Evolutionary conservation across 495 filamentous ascomycete genomes (phyloP).

Genomic region (Neurospora hispaniola): DNA sequence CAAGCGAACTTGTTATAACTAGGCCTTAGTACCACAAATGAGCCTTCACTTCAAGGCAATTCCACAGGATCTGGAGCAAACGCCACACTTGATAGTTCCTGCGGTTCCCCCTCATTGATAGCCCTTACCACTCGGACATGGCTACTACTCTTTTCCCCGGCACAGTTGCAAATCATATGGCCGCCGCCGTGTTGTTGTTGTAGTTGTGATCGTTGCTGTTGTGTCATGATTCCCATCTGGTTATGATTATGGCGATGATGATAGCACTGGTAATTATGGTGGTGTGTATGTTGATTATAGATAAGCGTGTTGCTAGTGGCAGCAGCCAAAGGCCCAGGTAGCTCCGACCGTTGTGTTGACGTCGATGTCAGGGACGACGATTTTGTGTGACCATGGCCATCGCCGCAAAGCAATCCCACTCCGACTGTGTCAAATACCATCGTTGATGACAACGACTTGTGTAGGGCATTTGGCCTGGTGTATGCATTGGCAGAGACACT

Average conservation of each 20-base stretch:
- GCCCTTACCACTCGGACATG: too few relatives aligned
- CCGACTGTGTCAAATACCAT: background rate
- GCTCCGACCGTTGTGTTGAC: background rate
- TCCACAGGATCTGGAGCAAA: slow-evolving; percentile 4
- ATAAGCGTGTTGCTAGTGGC: background rate
- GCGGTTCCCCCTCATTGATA: background rate
- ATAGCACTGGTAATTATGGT: background rate
- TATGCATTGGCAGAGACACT: background rate
- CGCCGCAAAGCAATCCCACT: background rate
- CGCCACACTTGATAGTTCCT: slow-evolving; percentile 2
- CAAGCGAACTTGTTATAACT: background rate
- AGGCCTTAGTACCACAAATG: background rate
- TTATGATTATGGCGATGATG: background rate
- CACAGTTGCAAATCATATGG: too few relatives aligned
- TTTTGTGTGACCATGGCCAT: background rate
- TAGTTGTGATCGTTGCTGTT: too few relatives aligned
- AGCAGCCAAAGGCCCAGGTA: background rate
- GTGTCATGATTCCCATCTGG: too few relatives aligned
- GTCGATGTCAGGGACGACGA: background rate
- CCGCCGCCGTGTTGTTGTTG: too few relatives aligned
- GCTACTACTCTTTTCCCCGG: too few relatives aligned
- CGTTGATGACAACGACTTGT: background rate
- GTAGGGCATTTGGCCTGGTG: background rate
- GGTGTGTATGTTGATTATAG: background rate
- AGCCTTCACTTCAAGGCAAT: background rate